Conservation (phyloP, 169 alveolate species). For the Eimeria praecox region DNA sequence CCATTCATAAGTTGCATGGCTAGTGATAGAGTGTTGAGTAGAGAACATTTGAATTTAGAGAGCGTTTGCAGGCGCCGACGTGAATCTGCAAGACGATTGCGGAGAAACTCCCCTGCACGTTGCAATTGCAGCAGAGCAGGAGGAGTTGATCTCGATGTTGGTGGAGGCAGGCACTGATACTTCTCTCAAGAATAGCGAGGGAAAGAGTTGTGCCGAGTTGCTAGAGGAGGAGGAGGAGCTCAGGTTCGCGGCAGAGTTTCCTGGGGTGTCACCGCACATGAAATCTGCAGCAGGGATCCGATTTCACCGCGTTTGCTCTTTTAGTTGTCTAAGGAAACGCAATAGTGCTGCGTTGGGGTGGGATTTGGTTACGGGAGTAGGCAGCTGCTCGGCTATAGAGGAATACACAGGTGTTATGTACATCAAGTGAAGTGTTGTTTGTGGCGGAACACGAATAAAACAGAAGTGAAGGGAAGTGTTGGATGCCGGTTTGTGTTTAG, state of each 20-base stretch:
- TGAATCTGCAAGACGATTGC: slow-evolving; percentile 63
- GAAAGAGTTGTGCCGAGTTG: slow-evolving; percentile 40
- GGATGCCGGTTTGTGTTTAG: background rate
- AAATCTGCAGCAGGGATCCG: background rate
- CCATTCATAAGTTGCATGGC: too few relatives aligned
- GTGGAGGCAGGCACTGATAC: slow-evolving; percentile 39
- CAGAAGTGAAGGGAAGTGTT: too few relatives aligned
- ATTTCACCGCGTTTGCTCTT: background rate
- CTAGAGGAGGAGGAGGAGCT: background rate
- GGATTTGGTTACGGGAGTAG: too few relatives aligned
- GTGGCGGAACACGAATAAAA: too few relatives aligned
- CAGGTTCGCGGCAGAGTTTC: background rate
- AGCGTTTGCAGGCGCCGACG: slow-evolving; percentile 66
- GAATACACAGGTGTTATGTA: too few relatives aligned
- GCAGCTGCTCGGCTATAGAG: too few relatives aligned
- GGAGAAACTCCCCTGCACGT: slow-evolving; percentile 81
- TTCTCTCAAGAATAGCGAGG: slow-evolving; percentile 38
- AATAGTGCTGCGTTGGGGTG: too few relatives aligned
- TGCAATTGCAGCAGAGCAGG: slow-evolving; percentile 77
- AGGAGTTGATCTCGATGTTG: slow-evolving; percentile 14
- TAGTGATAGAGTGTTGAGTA: too few relatives aligned
- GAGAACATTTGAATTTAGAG: background rate
- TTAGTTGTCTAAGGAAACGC: too few relatives aligned
- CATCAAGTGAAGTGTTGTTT: too few relatives aligned
- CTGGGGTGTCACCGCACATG: background rate